These are phyloP conservation scores for Crithidia thermophila DNA, from an alignment of 208 protist species.

Conservation along the genomic window DNA sequence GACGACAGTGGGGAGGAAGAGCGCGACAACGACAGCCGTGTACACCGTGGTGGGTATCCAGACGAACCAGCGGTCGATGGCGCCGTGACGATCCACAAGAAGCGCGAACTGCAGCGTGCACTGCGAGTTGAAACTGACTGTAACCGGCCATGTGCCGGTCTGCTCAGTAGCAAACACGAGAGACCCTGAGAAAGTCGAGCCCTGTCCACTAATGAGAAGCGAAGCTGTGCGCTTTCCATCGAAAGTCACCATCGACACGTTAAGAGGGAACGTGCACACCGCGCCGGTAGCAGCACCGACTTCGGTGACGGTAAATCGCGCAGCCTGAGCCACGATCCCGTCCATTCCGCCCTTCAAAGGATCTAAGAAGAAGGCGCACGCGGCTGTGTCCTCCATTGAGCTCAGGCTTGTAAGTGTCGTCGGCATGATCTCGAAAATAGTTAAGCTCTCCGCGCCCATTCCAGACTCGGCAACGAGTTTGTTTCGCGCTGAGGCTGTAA, in stretches of 20 bases:
- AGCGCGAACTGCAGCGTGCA: constrained; percentile 50
- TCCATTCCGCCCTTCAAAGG: constrained; percentile 38
- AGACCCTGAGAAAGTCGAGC: constrained; percentile 15
- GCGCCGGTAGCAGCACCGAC: neutral
- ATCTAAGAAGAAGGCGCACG: constrained; percentile 36
- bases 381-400: neutral
- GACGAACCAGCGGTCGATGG: constrained; percentile 56
- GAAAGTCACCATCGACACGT: constrained; percentile 3
- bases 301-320: constrained; percentile 27
- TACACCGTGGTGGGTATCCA: constrained; percentile 70
- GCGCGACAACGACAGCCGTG: constrained; percentile 29
- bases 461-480: constrained; percentile 44
- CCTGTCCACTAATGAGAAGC: neutral
- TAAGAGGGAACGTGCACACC: constrained; percentile 7
- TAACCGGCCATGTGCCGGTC: constrained; percentile 28
- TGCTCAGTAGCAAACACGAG: constrained; percentile 7
- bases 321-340: constrained; percentile 21
- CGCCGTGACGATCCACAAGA: constrained; percentile 41
- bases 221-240: neutral
- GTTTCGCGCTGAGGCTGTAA: constrained; percentile 3
- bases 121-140: constrained; percentile 24
- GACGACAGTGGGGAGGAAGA: constrained; percentile 31
- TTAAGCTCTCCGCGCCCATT: constrained; percentile 28
- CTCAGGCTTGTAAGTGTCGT: neutral
- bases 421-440: constrained; percentile 47